These are phyloP conservation scores for Pichia membranifaciens DNA, from an alignment of 805 yeast genomes.

Conservation along the genomic window DNA sequence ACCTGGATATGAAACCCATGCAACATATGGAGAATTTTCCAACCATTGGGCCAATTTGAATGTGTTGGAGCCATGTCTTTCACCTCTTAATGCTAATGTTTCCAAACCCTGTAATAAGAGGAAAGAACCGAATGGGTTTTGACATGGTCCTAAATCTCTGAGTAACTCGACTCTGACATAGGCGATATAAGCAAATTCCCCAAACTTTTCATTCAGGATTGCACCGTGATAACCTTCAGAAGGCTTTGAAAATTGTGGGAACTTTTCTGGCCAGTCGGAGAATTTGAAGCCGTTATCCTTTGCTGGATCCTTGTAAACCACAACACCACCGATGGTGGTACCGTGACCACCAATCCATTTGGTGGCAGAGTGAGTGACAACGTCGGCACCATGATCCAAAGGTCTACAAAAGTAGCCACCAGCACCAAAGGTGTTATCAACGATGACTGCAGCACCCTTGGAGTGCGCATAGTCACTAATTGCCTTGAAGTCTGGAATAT, in stretches of 20 bases:
- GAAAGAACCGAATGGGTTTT: conserved; percentile 87
- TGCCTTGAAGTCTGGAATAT: conserved; percentile 83
- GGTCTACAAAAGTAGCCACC: conserved; percentile 88
- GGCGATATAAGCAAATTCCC: conserved; percentile 70
- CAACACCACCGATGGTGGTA: conserved; percentile 86
- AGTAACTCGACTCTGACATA: conserved; percentile 78
- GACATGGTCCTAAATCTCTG: conserved; percentile 87
- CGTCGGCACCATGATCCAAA: conserved; percentile 83
- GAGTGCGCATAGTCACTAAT: conserved; percentile 74
- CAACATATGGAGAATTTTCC: conserved; percentile 60
- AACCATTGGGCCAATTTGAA: conserved; percentile 71
- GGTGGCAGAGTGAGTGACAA: conserved; percentile 90
- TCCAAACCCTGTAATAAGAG: conserved; percentile 87
- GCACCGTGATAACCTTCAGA: conserved; percentile 93
- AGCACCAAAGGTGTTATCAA: conserved; percentile 95
- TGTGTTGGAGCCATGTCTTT: conserved; percentile 84
- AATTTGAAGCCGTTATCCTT: conserved; percentile 94
- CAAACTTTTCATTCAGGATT: conserved; percentile 74
- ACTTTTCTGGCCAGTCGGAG: conserved; percentile 76
- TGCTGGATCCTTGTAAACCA: conserved; percentile 39
- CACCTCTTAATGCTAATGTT: conserved; percentile 88
- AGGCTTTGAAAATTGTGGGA: conserved; percentile 88
- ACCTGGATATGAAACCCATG: conserved; percentile 93
- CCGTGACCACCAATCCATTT: conserved; percentile 99
- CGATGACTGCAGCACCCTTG: conserved; percentile 84